A percentile compares a stretch with the other conserved stretches of the same genome.
These are phyloP conservation scores for Tulasnella sp. DNA, from an alignment of 768 basidiomycete genomes.

Conservation along the genomic window DNA sequence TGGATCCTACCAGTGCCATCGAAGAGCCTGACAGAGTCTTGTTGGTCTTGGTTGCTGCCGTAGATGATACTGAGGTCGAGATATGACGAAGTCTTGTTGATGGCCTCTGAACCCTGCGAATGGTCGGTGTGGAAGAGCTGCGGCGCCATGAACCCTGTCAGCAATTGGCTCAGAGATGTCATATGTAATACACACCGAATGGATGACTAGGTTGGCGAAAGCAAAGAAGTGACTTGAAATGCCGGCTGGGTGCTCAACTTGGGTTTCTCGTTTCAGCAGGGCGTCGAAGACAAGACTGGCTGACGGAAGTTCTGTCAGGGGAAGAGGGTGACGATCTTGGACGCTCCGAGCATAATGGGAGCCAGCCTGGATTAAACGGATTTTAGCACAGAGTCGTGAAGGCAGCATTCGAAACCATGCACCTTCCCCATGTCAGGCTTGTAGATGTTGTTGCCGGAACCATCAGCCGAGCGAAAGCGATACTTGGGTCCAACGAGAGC, in stretches of 20 bases:
- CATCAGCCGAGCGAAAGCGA: constrained; percentile 52
- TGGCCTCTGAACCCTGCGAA: constrained; percentile 45
- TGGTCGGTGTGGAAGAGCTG: constrained; percentile 45
- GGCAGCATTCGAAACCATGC: background rate
- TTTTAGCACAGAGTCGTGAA: background rate
- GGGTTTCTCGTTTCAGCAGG: constrained; percentile 33
- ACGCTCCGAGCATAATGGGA: constrained; percentile 55
- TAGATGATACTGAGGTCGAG: constrained; percentile 44
- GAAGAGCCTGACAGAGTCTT: constrained; percentile 14
- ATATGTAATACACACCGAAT: background rate
- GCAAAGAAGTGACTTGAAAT: constrained; percentile 26
- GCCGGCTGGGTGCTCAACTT: constrained; percentile 26
- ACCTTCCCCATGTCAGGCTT: constrained; percentile 46
- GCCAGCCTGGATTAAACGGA: constrained; percentile 33
- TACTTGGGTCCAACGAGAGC: constrained; percentile 57
- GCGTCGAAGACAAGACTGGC: constrained; percentile 36
- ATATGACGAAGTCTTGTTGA: constrained; percentile 64
- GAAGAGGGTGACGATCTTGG: constrained; percentile 37
- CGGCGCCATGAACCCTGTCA: background rate
- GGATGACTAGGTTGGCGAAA: constrained; percentile 40
- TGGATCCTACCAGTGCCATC: constrained; percentile 55
- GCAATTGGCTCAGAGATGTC: background rate
- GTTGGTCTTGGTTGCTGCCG: constrained; percentile 46
- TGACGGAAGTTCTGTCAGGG: constrained; percentile 44
- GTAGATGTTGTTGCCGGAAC: constrained; percentile 51